Base-by-base conservation (phyloP, 345 rosid genomes). In the Bruguiera sexangula region DNA sequence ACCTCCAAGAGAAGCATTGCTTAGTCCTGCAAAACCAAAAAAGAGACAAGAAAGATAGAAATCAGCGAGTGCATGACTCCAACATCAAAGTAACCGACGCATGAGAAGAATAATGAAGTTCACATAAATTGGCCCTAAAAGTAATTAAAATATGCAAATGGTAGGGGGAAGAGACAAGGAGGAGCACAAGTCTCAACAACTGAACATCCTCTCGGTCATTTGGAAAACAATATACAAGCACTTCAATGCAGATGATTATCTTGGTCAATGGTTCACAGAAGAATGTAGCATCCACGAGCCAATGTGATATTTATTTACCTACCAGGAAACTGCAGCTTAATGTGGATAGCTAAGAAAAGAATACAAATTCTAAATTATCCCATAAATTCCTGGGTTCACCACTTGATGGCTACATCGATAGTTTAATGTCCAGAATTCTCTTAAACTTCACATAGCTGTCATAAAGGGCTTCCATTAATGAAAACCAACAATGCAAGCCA, bases 1-100 rank as follows among this genome's bases (percentile, higher is more conserved):
- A 91, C 97, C 93, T 54, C 81, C 53, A 51, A 87, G 79, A 57
- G 96, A 86, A 55, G 81, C 84, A 74, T 91, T 89, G 85, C 82
- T 75, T 65, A 91, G 75, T 71, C 81, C 97, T 91, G 89, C 85
- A 84, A 5, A 30, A 26, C 65, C 32, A 16, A 62, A 34, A 67
- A 30, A 68, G 39, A 52, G 52, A 62, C 63, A 6, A 29, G 66
- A 46, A 54, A 66, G 16, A 32, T 68, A 30, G 16, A 43, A 13
- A 43, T 43, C 4, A 43, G 50, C 3, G 18, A 13, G 3, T 13
- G 50, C 50, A 43, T 3, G 50, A 43, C 50, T 3, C 18, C 50
- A 43, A 15, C 50, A 73, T 2, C 6, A 2, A 63, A 56, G 54
- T 46, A 22, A 67, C 39, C 50, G 7, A 30, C 59, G 1, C 43